These are phyloP conservation scores for Apiospora koreana DNA, from an alignment of 2,329 filamentous ascomycete genomes.

Conservation along the genomic window DNA sequence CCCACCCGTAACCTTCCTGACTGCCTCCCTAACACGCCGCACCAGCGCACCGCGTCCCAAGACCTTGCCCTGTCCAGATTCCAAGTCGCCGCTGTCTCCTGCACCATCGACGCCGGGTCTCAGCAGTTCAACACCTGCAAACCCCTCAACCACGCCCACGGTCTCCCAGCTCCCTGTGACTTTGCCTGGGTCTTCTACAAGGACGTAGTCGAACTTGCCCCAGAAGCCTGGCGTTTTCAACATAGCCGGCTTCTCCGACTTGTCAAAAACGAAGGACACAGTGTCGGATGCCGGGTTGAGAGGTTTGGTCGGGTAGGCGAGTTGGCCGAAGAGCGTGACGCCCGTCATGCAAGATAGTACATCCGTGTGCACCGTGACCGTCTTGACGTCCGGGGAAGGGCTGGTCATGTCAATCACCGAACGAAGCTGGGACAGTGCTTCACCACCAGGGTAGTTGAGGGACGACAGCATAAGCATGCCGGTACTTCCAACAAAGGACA, in stretches of 20 bases:
- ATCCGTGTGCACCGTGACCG: conserved; percentile 60
- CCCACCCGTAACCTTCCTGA: conserved; percentile 53
- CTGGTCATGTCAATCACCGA: conserved; percentile 35
- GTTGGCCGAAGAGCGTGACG: conserved; percentile 65
- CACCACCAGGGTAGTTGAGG: conserved; percentile 91
- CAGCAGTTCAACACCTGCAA: conserved; percentile 59
- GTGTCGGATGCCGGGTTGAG: conserved; percentile 25
- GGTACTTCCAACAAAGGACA: conserved; percentile 61
- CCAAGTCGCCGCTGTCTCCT: conserved; percentile 21
- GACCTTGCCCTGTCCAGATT: conserved; percentile 29
- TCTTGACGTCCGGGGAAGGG: conserved; percentile 29
- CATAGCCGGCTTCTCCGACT: conserved; percentile 55
- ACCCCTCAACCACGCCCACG: conserved; percentile 58
- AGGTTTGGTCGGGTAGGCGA: conserved; percentile 32
- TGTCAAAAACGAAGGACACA: conserved; percentile 53
- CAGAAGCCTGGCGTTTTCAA: conserved; percentile 58
- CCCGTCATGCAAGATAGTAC: conserved; percentile 72
- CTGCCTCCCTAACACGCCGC: conserved; percentile 38
- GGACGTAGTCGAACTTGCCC: conserved; percentile 63
- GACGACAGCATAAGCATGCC: conserved; percentile 77
- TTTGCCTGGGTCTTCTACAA: conserved; percentile 53
- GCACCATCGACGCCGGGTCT: conserved; percentile 41
- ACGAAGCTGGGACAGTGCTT: conserved; percentile 65
- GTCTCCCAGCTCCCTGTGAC: conserved; percentile 56
- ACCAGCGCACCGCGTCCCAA: conserved; percentile 49